These are phyloP conservation scores for Venturia effusa DNA, from an alignment of 2,329 filamentous ascomycete genomes.

Conservation along the genomic window DNA sequence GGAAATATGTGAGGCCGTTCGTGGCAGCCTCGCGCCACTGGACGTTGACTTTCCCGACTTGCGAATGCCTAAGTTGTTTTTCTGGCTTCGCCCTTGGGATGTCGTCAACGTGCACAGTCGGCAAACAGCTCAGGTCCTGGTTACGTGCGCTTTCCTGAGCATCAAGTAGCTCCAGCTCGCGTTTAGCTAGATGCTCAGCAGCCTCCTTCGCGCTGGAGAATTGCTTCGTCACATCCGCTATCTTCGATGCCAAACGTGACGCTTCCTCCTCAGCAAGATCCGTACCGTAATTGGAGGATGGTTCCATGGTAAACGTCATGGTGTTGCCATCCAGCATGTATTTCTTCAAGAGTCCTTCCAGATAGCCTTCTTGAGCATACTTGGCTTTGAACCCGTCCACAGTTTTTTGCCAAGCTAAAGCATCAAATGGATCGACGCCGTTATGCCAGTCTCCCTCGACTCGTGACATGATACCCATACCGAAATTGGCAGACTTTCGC, in stretches of 20 bases:
- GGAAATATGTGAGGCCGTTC: slow-evolving; percentile 93
- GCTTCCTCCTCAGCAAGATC: slow-evolving; percentile 70
- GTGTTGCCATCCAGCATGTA: slow-evolving; percentile 82
- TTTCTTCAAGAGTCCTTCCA: slow-evolving; percentile 77
- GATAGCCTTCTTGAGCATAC: slow-evolving; percentile 65
- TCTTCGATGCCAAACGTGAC: slow-evolving; percentile 60
- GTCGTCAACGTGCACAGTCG: slow-evolving; percentile 78
- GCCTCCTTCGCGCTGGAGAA: slow-evolving; percentile 64
- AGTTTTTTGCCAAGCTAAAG: slow-evolving; percentile 83
- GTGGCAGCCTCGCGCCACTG: slow-evolving; percentile 91
- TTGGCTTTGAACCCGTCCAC: slow-evolving; percentile 70
- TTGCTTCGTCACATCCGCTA: slow-evolving; percentile 55
- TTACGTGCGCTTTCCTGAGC: slow-evolving; percentile 78
- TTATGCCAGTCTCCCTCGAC: slow-evolving; percentile 93
- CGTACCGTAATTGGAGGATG: slow-evolving; percentile 62
- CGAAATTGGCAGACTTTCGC: slow-evolving; percentile 94
- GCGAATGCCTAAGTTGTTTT: slow-evolving; percentile 51
- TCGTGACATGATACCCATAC: slow-evolving; percentile 79
- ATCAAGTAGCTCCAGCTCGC: slow-evolving; percentile 68
- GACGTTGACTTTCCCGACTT: slow-evolving; percentile 53
- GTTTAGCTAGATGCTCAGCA: slow-evolving; percentile 58
- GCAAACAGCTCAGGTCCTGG: slow-evolving; percentile 77
- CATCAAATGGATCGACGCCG: slow-evolving; percentile 82
- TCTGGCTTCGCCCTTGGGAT: slow-evolving; percentile 71
- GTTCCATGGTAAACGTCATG: slow-evolving; percentile 88